phyloP scores from a whole-genome alignment of 345 rosid genomes.

The Citrus reticulata region DNA sequence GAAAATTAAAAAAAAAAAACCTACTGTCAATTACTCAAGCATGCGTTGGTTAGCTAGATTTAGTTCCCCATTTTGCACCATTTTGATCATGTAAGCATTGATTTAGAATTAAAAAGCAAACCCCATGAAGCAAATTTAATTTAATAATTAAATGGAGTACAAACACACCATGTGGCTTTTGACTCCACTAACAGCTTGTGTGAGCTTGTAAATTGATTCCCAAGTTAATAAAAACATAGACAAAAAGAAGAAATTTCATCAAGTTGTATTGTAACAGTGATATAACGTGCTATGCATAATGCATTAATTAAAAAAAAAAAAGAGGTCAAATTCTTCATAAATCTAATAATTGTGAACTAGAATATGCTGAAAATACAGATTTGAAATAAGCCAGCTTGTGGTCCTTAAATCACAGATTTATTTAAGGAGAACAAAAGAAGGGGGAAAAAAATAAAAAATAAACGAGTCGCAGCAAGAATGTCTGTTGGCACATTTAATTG shows the following conservation, averaged over 20 bases:
- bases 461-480: neutral
- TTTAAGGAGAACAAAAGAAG: neutral
- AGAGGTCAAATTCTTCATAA: neutral
- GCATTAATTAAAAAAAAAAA: too few relatives aligned
- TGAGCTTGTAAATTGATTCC: slow-evolving; percentile 27
- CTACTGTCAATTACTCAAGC: neutral
- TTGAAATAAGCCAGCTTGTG: slow-evolving; percentile 5
- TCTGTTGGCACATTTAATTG: neutral
- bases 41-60: slow-evolving; percentile 1
- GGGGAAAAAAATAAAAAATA: too few relatives aligned
- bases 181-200: slow-evolving; percentile 44
- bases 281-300: slow-evolving; percentile 26
- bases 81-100: neutral
- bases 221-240: neutral
- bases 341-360: slow-evolving; percentile 8
- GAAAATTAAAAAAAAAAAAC: neutral
- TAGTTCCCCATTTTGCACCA: neutral
- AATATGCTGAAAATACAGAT: slow-evolving; percentile 9
- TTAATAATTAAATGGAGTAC: neutral
- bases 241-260: slow-evolving; percentile 13
- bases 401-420: neutral
- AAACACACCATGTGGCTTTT: slow-evolving; percentile 44
- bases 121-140: neutral
- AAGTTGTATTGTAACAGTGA: slow-evolving; percentile 11
- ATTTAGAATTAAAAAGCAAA: neutral